Conservation (phyloP, 768 basidiomycete genomes). For the Erythrobasidium yunnanense region DNA sequence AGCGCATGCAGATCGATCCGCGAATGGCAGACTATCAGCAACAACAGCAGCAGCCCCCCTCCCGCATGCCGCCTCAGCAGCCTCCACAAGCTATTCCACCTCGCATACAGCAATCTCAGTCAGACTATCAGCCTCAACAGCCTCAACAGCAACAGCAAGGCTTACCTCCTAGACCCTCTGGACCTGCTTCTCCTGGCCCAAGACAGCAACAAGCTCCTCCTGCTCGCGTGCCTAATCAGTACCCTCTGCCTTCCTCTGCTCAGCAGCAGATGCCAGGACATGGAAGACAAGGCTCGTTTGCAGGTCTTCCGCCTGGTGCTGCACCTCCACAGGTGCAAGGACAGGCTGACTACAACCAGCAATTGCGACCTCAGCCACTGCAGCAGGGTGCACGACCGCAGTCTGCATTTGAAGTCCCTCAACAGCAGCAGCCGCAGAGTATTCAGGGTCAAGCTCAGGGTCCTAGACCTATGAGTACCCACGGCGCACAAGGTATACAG, state of each 20-base stretch:
- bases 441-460: constrained; percentile 5
- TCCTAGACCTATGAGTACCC: not conserved
- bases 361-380: too few relatives aligned
- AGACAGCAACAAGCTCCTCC: constrained; percentile 4
- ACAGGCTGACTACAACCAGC: too few relatives aligned
- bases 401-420: too few relatives aligned
- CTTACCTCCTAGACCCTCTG: not conserved
- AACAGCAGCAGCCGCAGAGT: constrained; percentile 18
- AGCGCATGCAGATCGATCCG: constrained; percentile 10
- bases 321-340: too few relatives aligned
- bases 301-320: constrained; percentile 7
- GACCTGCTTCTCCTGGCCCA: too few relatives aligned
- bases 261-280: too few relatives aligned
- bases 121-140: not conserved
- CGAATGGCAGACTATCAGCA: not conserved
- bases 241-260: constrained; percentile 18
- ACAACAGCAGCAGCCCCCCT: not conserved
- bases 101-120: not conserved
- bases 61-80: not conserved
- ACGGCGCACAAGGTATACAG: not conserved
- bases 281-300: too few relatives aligned
- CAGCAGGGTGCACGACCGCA: too few relatives aligned
- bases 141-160: constrained; percentile 10
- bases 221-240: constrained; percentile 26
- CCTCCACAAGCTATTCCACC: not conserved